Conservation (phyloP, 768 basidiomycete species). For the Termitomyces sp. region DNA sequence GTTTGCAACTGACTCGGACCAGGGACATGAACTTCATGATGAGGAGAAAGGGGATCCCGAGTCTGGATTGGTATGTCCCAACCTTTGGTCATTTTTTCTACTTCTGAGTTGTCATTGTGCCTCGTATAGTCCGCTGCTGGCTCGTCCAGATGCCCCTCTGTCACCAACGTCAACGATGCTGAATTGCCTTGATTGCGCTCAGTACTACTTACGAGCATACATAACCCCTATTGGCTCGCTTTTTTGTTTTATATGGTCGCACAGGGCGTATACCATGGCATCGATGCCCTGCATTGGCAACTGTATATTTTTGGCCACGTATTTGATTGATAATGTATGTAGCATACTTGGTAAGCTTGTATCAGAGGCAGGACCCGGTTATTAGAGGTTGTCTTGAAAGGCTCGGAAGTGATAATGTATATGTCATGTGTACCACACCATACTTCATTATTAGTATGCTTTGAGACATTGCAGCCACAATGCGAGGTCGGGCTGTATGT, state of each 20-base stretch:
- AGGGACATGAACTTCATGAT: slow-evolving; percentile 23
- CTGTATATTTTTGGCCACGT: neutral
- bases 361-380: neutral
- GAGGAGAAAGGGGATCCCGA: slow-evolving; percentile 20
- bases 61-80: slow-evolving; percentile 15
- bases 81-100: neutral
- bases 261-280: neutral
- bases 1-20: slow-evolving; percentile 40
- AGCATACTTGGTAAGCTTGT: neutral
- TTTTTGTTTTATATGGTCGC: neutral
- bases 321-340: neutral
- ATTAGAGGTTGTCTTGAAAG: neutral
- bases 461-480: neutral
- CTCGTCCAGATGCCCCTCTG: slow-evolving; percentile 14
- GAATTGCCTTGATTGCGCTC: neutral
- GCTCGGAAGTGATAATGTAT: neutral
- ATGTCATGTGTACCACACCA: neutral
- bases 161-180: neutral
- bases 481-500: no score
- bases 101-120: neutral
- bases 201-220: neutral
- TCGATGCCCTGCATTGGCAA: neutral
- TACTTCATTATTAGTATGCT: neutral
- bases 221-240: neutral
- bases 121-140: neutral